Percentiles rank a stretch among this genome's conserved stretches.
These are phyloP conservation scores for Juglanconis oblonga DNA, from an alignment of 2,329 filamentous ascomycete genomes.

Conservation along the genomic window DNA sequence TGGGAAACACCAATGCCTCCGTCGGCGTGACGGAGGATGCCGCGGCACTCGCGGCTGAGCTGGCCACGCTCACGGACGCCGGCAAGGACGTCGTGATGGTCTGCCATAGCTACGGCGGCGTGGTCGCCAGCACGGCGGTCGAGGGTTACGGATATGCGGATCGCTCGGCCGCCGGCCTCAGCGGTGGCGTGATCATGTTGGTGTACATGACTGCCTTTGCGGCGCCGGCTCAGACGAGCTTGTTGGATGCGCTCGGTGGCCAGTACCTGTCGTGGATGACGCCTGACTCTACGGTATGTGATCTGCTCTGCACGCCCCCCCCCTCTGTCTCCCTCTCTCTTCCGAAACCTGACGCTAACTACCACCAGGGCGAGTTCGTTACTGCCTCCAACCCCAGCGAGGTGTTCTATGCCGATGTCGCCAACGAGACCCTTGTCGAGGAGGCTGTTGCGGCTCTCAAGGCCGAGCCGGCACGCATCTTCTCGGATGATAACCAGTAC, in stretches of 20 bases:
- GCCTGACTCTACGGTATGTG: constrained; percentile 3
- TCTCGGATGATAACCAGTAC: constrained; percentile 9
- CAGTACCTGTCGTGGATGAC: constrained; percentile 12
- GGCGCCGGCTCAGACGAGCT: constrained; percentile 3
- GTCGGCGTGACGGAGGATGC: constrained; percentile 21
- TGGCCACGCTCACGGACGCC: constrained; percentile 5
- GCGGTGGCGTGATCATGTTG: constrained; percentile 13
- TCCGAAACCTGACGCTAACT: not conserved
- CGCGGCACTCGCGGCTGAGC: constrained; percentile 1
- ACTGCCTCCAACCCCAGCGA: not conserved
- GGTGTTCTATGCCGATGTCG: constrained; percentile 15
- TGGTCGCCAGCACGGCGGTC: constrained; percentile 10
- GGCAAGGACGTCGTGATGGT: constrained; percentile 17
- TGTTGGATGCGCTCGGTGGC: constrained; percentile 10
- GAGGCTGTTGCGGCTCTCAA: constrained; percentile 6
- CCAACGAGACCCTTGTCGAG: not conserved
- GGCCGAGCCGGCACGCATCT: constrained; percentile 7
- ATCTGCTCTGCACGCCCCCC: not conserved
- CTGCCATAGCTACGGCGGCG: constrained; percentile 17
- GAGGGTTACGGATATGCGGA: constrained; percentile 7
- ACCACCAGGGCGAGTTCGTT: constrained; percentile 10
- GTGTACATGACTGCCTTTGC: constrained; percentile 15
- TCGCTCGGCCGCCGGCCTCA: constrained; percentile 3
- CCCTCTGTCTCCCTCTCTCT: not conserved
- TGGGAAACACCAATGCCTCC: constrained; percentile 28